Percentiles rank a stretch among this genome's conserved stretches.
Conservation (phyloP, 805 yeast species). For the Spathaspora sp. region DNA sequence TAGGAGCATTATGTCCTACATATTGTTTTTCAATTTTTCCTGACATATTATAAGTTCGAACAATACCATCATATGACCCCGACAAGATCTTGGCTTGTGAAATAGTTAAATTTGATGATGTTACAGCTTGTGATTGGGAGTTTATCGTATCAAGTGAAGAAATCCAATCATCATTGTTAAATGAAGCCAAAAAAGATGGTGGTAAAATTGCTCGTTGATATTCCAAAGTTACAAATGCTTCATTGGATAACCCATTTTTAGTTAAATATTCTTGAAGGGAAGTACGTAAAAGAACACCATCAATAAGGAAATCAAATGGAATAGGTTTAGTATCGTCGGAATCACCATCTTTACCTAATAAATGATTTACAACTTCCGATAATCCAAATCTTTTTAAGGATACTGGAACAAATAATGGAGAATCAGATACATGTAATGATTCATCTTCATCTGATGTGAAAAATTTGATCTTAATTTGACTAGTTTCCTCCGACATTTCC, state of each 20-base stretch:
- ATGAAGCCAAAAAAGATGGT: constrained; percentile 87
- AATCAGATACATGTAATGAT: constrained; percentile 62
- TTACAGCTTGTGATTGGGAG: constrained; percentile 22
- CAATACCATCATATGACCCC: constrained; percentile 94
- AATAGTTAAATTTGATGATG: constrained; percentile 20
- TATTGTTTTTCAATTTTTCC: constrained; percentile 80
- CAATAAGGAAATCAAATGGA: constrained; percentile 90
- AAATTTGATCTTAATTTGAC: constrained; percentile 78
- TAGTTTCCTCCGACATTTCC: constrained; percentile 31
- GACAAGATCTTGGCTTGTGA: constrained; percentile 60
- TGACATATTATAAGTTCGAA: constrained; percentile 78
- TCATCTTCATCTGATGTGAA: constrained; percentile 84
- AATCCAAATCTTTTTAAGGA: constrained; percentile 84
- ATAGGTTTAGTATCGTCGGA: constrained; percentile 50
- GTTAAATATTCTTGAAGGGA: constrained; percentile 78
- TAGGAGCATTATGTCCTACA: constrained; percentile 85
- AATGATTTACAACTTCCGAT: constrained; percentile 92
- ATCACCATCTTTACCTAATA: constrained; percentile 44
- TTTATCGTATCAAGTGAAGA: constrained; percentile 63
- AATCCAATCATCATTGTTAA: constrained; percentile 93
- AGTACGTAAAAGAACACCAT: constrained; percentile 75
- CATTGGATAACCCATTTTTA: constrained; percentile 75
- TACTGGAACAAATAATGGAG: constrained; percentile 86
- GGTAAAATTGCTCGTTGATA: constrained; percentile 92
- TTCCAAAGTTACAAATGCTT: constrained; percentile 74